Conservation (phyloP, 257 asterid genomes). For the Gentiana macrophylla region DNA sequence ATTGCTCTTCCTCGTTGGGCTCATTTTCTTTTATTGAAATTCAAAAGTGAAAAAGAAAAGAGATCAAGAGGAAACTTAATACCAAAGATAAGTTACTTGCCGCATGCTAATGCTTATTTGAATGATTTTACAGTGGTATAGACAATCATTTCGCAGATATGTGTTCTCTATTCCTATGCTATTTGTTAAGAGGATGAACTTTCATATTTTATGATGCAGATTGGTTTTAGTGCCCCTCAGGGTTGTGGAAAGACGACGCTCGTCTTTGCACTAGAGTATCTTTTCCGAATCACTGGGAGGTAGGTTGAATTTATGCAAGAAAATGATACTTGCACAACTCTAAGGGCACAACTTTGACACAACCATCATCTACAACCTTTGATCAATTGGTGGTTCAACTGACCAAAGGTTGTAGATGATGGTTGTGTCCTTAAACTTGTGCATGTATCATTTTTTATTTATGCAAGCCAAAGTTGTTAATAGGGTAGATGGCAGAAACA, state of each 20-base stretch:
- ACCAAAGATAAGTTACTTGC: too few species aligned
- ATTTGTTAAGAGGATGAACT: too few species aligned
- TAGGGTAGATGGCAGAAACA: constrained; percentile 1
- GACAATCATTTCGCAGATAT: too few species aligned
- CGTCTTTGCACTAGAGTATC: constrained; percentile 84
- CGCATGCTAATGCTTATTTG: too few species aligned
- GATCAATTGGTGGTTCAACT: too few species aligned
- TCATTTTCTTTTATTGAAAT: not conserved
- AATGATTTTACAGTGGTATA: not conserved
- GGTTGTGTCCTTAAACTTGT: too few species aligned
- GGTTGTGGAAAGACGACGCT: constrained; percentile 99
- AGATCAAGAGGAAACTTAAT: not conserved
- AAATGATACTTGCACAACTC: constrained; percentile 24
- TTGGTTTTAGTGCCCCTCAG: constrained; percentile 99
- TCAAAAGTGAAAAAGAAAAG: not conserved
- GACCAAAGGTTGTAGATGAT: too few species aligned
- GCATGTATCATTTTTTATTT: not conserved
- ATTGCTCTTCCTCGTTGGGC: not conserved
- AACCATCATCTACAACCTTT: too few species aligned
- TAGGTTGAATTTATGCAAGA: constrained; percentile 27
- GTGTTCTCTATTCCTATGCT: too few species aligned
- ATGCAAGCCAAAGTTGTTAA: constrained; percentile 3
- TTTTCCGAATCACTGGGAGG: constrained; percentile 81
- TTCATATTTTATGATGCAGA: constrained; percentile 34
- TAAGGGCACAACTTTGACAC: too few species aligned